phyloP scores from a whole-genome alignment of 83 land plant genomes.

The Larix sibirica region DNA sequence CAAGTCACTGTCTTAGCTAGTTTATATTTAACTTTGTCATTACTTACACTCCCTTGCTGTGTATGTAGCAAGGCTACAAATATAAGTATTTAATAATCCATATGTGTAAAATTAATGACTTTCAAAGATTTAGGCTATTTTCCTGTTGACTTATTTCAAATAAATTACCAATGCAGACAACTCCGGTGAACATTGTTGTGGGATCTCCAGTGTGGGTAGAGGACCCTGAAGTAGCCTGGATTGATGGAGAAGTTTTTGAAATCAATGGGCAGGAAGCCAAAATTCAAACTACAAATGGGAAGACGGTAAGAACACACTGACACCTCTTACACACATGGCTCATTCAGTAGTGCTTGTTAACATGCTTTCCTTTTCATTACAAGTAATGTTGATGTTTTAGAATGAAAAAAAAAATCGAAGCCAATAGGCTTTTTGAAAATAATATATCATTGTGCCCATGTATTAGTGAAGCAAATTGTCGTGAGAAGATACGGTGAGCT shows the following conservation, averaged over 20 bases:
- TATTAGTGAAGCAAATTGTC: not conserved
- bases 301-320: conserved; percentile 35
- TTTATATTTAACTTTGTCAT: too few relatives aligned
- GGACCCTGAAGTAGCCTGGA: conserved; percentile 56
- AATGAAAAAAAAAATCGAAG: not conserved
- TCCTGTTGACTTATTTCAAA: too few relatives aligned
- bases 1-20: too few relatives aligned
- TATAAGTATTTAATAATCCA: too few relatives aligned
- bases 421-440: not conserved
- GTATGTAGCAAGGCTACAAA: too few relatives aligned
- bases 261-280: conserved; percentile 47
- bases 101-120: too few relatives aligned
- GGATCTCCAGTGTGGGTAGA: conserved; percentile 61
- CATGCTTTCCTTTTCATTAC: too few relatives aligned
- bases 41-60: too few relatives aligned
- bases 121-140: too few relatives aligned
- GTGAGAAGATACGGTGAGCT: not conserved
- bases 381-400: not conserved
- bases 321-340: too few relatives aligned
- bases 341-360: too few relatives aligned
- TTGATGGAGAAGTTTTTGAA: conserved; percentile 50
- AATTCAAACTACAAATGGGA: conserved; percentile 36
- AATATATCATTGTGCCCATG: not conserved
- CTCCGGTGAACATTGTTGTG: conserved; percentile 43
- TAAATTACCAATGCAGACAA: conserved; percentile 23